Conservation (phyloP, 257 asterid species). For the Striga asiatica region DNA sequence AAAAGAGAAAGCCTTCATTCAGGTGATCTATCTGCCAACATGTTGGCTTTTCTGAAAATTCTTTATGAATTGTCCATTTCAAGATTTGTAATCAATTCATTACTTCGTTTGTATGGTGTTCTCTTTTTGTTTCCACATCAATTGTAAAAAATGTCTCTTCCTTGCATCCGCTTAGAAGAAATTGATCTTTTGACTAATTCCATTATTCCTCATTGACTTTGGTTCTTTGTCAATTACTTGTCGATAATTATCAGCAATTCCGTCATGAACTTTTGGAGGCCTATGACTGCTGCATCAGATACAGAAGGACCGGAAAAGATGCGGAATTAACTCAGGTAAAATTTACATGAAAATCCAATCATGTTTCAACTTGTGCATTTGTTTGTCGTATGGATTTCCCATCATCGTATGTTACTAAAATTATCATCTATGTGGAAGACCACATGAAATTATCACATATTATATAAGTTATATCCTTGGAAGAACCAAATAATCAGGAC, state of each 20-base stretch:
- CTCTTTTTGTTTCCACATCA: conserved; percentile 1
- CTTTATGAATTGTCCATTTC: background rate
- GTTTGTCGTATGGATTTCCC: background rate
- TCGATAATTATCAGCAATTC: conserved; percentile 52
- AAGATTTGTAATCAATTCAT: background rate
- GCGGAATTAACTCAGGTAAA: conserved; percentile 97
- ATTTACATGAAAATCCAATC: conserved; percentile 5
- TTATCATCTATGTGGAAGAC: background rate
- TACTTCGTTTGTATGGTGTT: conserved; percentile 6
- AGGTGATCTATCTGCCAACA: conserved; percentile 34
- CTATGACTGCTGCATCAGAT: conserved; percentile 81
- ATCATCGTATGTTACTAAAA: background rate
- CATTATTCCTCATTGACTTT: too few relatives aligned
- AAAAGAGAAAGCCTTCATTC: conserved; percentile 90
- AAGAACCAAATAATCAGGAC: background rate
- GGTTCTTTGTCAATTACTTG: too few relatives aligned
- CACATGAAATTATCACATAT: background rate
- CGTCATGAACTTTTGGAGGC: conserved; percentile 88
- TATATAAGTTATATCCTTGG: background rate
- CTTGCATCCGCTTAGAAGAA: too few relatives aligned
- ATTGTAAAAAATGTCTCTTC: conserved; percentile 2
- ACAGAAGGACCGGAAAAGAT: conserved; percentile 71
- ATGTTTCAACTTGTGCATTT: conserved; percentile 2
- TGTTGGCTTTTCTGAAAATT: background rate
- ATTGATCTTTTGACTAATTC: too few relatives aligned